Percentiles rank a stretch among this genome's conserved stretches.
Conservation (phyloP, 352 stramenopile genomes). For the Pythium aphanidermatum region DNA sequence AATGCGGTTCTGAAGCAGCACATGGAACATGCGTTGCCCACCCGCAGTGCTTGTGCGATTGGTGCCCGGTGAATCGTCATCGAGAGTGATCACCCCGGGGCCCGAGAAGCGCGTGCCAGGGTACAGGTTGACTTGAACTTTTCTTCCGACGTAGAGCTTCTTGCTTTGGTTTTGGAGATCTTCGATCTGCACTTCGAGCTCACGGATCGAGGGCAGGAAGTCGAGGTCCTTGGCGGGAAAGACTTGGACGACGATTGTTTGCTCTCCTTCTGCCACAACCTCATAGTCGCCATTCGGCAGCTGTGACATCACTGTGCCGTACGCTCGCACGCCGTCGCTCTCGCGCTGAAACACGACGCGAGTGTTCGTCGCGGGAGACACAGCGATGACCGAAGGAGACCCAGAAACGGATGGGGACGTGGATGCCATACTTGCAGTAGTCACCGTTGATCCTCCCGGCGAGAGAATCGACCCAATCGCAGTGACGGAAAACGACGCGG, state of each 20-base stretch:
- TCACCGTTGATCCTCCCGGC: too few species aligned
- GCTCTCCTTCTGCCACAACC: slow-evolving; percentile 51
- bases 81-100: slow-evolving; percentile 51
- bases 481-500: slow-evolving; percentile 18
- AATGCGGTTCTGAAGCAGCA: slow-evolving; percentile 65
- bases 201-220: slow-evolving; percentile 48
- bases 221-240: slow-evolving; percentile 35
- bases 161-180: slow-evolving; percentile 38
- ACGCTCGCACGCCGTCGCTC: slow-evolving; percentile 33
- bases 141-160: slow-evolving; percentile 53
- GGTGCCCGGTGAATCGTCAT: slow-evolving; percentile 17
- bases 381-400: too few species aligned
- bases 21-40: slow-evolving; percentile 28
- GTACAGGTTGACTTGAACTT: slow-evolving; percentile 70
- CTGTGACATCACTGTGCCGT: slow-evolving; percentile 50
- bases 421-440: neutral
- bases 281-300: slow-evolving; percentile 41
- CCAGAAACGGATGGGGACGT: too few species aligned
- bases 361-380: slow-evolving; percentile 15
- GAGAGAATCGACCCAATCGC: slow-evolving; percentile 11
- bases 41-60: neutral
- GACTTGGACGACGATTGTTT: slow-evolving; percentile 54
- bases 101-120: slow-evolving; percentile 62
- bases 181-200: slow-evolving; percentile 45
- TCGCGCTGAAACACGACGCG: slow-evolving; percentile 45